Evolutionary conservation across 2,329 filamentous ascomycete genomes (phyloP), one percentile per base, ranked within the genome.

Genomic region (Colletotrichum aenigma): DNA sequence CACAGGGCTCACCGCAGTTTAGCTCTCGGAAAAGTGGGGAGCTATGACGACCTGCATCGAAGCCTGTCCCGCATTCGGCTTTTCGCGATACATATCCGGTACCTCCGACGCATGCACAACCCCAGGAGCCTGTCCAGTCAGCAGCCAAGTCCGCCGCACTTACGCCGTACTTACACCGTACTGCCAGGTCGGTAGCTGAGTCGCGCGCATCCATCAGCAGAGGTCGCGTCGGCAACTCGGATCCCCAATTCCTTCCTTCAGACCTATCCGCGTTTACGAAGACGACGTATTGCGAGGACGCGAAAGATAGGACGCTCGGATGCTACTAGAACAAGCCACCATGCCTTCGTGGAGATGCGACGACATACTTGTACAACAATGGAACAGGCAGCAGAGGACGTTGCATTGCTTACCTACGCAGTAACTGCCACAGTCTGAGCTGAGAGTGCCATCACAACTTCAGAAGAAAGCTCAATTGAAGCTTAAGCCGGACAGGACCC

Each of bases 41-140:
- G 66, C 71, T 78, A 78, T 77, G 75, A 77, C 71, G 77, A 69
- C 77, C 77, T 77, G 58, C 75, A 78, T 76, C 66, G 74, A 32
- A 65, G 55, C 65, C 52, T 66, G 66, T 70, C 48, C 74, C 60
- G 71, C 74, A 75, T 73, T 73, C 74, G 74, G 74, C 73, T 15
- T 65, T 68, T 68, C 15, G 26, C 64, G 70, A 52, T 75, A 69
- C 64, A 66, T 61, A n/a, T 74, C 56, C 58, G 70, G 32, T 76
- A 76, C 64, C 64, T 74, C 74, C 74, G 74, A 69, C 52, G 32
- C 48, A 48, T 65, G 65, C 70, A 73, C 62, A 64, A 70, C 13
- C 32, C 28, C 28, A 21, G 18, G 30, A 62, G 56, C 48, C 55
- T 24, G 38, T 61, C 34, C 34, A 32, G 38, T 48, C 43, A 52